Base-by-base conservation (phyloP, 192 early-diverging fungal species). In the Umbelopsis isabellina region DNA sequence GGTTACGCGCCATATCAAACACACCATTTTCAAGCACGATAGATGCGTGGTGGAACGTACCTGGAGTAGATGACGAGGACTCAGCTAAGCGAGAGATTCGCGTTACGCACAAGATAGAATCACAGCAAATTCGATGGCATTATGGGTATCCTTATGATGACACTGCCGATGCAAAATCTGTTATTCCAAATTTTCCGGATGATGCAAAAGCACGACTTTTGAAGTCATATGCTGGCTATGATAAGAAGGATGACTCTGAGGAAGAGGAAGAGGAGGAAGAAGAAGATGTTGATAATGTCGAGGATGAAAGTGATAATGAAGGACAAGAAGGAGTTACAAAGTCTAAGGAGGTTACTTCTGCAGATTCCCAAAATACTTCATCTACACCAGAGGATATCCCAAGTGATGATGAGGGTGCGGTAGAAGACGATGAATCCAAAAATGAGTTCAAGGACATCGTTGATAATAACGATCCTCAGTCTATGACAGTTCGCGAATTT, bases 181-280 rank as follows among this genome's bases (percentile, higher is more conserved):
- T 86, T 9, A 74, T 88, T 23, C 85, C 85, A 33, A 68, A 69
- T 65, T 88, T 88, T 76, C 76, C 78, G 11, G 87, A 87, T 74
- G 85, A 87, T 58, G 67, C 85, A 1, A 86, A 84, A 55, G 35
- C 72, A n/a, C 79, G 86, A 61, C 75, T 82, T 30, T 72, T 87
- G 35, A 66, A 65, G 13, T 68, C 69, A 12, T 72, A 74, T 46
- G 74, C 73, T 18, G 25, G 37, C 35, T 30, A 75, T 18, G 50
- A 68, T 6, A 21, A 65, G 6, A 71, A 78, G 20, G 74, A 74
- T 37, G 65, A 72, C 22, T 70, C 67, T 13, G 72, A 69, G 15
- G 72, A 74, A 11, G 65, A 69, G 46, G 74, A 77, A 12, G 50
- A 23, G 9, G 27, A 76, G 12, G 48, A 69, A 8, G 11, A 72